Evolutionary conservation across 352 stramenopile genomes (phyloP), one percentile per base, ranked within the genome.

Genomic region (Pythium aquatile): DNA sequence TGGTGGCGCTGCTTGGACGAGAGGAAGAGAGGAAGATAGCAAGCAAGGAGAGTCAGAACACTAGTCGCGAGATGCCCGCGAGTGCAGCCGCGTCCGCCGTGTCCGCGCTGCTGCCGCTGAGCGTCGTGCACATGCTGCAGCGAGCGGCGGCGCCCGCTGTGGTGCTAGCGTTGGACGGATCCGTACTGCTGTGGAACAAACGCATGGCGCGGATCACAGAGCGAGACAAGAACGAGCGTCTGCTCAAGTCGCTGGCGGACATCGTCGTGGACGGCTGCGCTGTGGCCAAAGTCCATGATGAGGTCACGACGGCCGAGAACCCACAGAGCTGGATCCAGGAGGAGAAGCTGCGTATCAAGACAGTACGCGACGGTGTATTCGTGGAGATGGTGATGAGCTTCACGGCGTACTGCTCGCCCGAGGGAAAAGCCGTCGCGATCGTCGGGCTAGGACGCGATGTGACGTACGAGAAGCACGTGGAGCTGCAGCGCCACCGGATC

Each of bases 401-500:
- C 44, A 91, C 76, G 7, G 76, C 75, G 10, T 82, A 83, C 58
- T 83, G 10, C 62, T 79, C 30, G 69, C 73, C 11, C 9, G 47
- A 30, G n/a, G 55, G 40, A 6, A 55, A 61, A 7, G 30, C 57
- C n/a, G 39, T 69, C 1, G 71, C 78, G 3, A 76, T 93, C 42
- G 78, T 93, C 5, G 85, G 78, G 6, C 88, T 93, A 42, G 85
- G 83, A 13, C 79, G 89, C 48, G 83, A 90, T 56, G 70, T 92
- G 40, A 88, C 80, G 0, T 73, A 85, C 48, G 69, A 76, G 5
- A 89, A 87, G 37, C 72, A 79, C 9, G 86, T 77, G 55, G 82
- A 90, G 51, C 81, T 83, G 59, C 80, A 93, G 63, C 88, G 88
- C 44, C 78, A 77, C 48, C 85, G 82, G 35, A 72, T 94, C 2